Base-by-base conservation (phyloP, 2,329 filamentous ascomycete genomes). In the Ceratocystis variospora region DNA sequence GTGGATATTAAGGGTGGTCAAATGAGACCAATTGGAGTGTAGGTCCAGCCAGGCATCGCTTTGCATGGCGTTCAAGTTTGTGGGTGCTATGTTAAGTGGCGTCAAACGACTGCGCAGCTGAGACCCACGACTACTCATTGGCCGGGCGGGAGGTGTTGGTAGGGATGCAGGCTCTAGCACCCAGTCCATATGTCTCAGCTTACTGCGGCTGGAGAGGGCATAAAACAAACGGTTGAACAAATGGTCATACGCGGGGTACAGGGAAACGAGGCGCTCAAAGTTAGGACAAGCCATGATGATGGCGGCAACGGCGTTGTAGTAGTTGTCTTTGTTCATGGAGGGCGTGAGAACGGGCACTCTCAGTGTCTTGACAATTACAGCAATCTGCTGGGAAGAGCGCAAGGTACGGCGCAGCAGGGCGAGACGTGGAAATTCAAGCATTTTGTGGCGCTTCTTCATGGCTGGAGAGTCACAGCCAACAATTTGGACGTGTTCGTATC, bases 211-310 rank as follows among this genome's bases (percentile, higher is more conserved):
- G 5, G 83, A 82, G 19, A 87, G 72, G 0, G 84, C 83, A 68
- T 87, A 80, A 66, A 83, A 80, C 8, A 85, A 75, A 61, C 80
- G 79, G 71, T 77, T 81, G 70, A 82, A 85, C 1, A 78, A 77
- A 72, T 85, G 81, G 65, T 81, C 76, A 71, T 86, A 85, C 2
- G 74, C 73, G 1, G 79, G 77, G 65, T 81, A 77, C 48, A 81
- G 80, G 0, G 84, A 83, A 10, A 78, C 74, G 5, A 87, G 74
- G 62, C 78, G 77, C 73, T 87, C 84, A 10, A 87, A 75, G 69
- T 87, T 86, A 1, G 84, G 84, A 66, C 84, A 87, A 0, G 82
- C 80, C 83, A 86, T 85, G 67, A 87, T 77, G 28, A 87, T 73
- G 4, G 84, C 80, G 0, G 84, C 83, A 1, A 86, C 77, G 2